Percentiles rank a stretch among this genome's conserved stretches.
These are phyloP conservation scores for Cyclotella kingstonii DNA, from an alignment of 108 stramenopile genomes.

Conservation along the genomic window DNA sequence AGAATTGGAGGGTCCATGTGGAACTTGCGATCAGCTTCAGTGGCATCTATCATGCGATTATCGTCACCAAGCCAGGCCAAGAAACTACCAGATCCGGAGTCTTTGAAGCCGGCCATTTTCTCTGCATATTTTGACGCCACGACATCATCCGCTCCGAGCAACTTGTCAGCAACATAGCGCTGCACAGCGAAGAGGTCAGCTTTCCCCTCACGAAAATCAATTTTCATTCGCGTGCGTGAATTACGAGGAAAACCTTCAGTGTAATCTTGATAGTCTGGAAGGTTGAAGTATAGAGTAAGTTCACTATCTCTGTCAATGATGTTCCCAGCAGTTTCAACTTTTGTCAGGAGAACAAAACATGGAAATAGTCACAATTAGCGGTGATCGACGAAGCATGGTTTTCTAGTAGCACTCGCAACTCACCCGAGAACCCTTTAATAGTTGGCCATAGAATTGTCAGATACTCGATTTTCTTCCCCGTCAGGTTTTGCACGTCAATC, in stretches of 20 bases:
- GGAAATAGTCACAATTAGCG: too few species aligned
- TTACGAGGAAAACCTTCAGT: conserved; percentile 44
- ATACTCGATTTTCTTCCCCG: conserved; percentile 50
- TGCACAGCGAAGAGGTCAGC: conserved; percentile 65
- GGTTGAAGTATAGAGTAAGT: conserved; percentile 56
- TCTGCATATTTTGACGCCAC: conserved; percentile 22
- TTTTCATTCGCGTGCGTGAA: conserved; percentile 39
- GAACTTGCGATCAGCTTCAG: conserved; percentile 45
- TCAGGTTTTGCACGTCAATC: conserved; percentile 49
- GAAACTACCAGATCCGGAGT: conserved; percentile 30
- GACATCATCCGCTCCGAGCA: conserved; percentile 53
- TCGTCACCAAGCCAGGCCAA: conserved; percentile 57
- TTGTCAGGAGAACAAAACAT: too few species aligned
- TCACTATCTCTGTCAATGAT: conserved; percentile 63
- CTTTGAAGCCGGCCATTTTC: conserved; percentile 16
- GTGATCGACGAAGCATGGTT: too few species aligned
- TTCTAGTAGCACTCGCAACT: conserved; percentile 10
- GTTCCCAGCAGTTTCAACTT: conserved; percentile 70
- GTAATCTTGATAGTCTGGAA: conserved; percentile 12
- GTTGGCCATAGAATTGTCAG: conserved; percentile 54
- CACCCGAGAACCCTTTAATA: conserved; percentile 59
- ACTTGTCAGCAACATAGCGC: conserved; percentile 50
- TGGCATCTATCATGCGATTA: conserved; percentile 54
- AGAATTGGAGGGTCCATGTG: conserved; percentile 43
- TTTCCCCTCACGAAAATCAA: conserved; percentile 58